Evolutionary conservation across 371 early-diverging fungal genomes (phyloP), one percentile per base, ranked within the genome.

Genomic region (Dinochytrium kinnereticum): DNA sequence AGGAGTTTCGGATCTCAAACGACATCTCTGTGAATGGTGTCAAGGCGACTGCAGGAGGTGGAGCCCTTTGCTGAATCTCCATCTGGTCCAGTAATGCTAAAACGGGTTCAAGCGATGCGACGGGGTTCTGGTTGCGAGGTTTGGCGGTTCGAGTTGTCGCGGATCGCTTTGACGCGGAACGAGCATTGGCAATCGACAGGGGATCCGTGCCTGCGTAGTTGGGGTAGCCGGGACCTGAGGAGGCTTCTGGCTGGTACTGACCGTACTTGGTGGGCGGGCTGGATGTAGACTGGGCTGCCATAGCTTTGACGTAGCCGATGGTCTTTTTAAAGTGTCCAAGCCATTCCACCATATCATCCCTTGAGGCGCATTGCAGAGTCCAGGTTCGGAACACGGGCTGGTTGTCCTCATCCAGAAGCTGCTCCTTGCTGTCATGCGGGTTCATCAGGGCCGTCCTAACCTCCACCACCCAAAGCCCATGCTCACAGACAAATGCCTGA

Each of bases 301-400:
- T 7, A 7, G 55, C 7, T 26, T 53, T 53, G 24, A 53, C 26
- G n/a, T 53, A 26, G n/a, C 5, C n/a, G 26, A 53, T 53, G 55
- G 26, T 26, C 17, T 24, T 13, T 26, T 26, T 53, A 5, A 53
- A 53, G 24, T 26, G 13, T 15, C 55, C 55, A 13, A 53, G 26
- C 55, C 55, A 53, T n/a, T 53, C 17, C 7, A 53, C 26, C 55
- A 53, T 53, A 26, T 53, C 55, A 15, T 53, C 55, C 26, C 26
- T 13, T n/a, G 55, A 53, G 13, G 55, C 7, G 55, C 55, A 53
- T 53, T 53, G 55, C 5, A 53, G 55, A 13, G 55, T 53, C 55
- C 55, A 53, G 5, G 55, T 26, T 5, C 55, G 13, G 24, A 15
- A 53, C 26, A 5, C 5, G 5, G 26, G 13, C 49, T 44, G 13